phyloP scores from a whole-genome alignment of 495 filamentous ascomycete genomes.

The Cercophora sp. region DNA sequence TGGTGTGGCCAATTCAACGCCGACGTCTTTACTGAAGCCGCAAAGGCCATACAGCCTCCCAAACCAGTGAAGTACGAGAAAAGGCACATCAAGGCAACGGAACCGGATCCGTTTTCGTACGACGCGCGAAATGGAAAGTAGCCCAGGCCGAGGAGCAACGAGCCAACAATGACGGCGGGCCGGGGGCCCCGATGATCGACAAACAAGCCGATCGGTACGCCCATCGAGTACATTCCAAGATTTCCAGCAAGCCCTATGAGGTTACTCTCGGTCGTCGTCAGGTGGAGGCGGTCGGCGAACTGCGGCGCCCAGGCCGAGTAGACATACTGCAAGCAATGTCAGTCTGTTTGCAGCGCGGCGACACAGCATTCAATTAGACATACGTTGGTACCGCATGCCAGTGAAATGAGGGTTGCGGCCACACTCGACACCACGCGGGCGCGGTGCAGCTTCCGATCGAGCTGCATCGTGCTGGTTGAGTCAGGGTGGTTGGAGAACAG shows the following conservation, averaged over 20 bases:
- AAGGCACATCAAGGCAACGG: slow-evolving; percentile 68
- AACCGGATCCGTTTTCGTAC: slow-evolving; percentile 59
- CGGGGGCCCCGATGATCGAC: slow-evolving; percentile 81
- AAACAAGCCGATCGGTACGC: slow-evolving; percentile 84
- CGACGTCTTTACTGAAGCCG: slow-evolving; percentile 78
- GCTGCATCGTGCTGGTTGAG: slow-evolving; percentile 21
- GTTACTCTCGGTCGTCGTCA: slow-evolving; percentile 87
- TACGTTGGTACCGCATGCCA: slow-evolving; percentile 93
- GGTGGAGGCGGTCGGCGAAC: slow-evolving; percentile 78
- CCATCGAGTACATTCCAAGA: slow-evolving; percentile 88
- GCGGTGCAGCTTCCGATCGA: slow-evolving; percentile 39
- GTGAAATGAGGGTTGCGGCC: slow-evolving; percentile 78
- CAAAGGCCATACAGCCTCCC: slow-evolving; percentile 84
- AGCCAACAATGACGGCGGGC: slow-evolving; percentile 68
- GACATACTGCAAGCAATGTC: slow-evolving; percentile 66
- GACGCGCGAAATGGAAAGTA: slow-evolving; percentile 76
- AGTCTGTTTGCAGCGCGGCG: background rate
- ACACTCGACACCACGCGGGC: slow-evolving; percentile 71
- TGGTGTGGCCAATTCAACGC: slow-evolving; percentile 90
- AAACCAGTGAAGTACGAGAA: slow-evolving; percentile 81
- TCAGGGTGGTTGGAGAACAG: background rate
- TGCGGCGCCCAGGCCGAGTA: slow-evolving; percentile 98
- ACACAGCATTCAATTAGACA: slow-evolving; percentile 5
- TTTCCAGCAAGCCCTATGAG: slow-evolving; percentile 91
- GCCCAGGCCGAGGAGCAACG: slow-evolving; percentile 64